Base-by-base conservation (phyloP, 2,329 filamentous ascomycete species). In the Colletotrichum viniferum region DNA sequence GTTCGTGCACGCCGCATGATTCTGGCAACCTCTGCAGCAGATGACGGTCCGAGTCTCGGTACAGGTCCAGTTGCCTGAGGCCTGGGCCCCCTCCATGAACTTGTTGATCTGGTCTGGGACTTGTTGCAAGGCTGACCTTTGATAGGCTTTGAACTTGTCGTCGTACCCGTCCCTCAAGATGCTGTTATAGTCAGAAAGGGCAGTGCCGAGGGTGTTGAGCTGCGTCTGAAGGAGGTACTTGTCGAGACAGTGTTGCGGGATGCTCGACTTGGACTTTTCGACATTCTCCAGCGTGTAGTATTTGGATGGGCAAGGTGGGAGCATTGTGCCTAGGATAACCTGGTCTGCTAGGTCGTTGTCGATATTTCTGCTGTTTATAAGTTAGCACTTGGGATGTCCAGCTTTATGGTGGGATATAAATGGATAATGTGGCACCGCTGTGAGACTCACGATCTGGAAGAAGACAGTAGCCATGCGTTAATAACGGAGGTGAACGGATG, bases 381-480 rank as follows among this genome's bases (percentile, higher is more conserved):
- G 60, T 63, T 63, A 38, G 60, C 60, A 63, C 60, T 63, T 63
- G 60, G 60, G 30, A 63, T 63, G 60, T 63, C 60, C 30, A 30
- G 30, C 60, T 63, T 38, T 30, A 63, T 63, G 60, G 60, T 21
- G 60, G 30, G 60, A 63, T 30, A 63, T 30, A 36, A 63, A 38
- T 63, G 60, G 30, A 38, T n/a, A 63, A 36, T 63, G 30, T 63
- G 60, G 60, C 60, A 30, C 60, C 60, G 60, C 30, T 63, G 60
- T 63, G 60, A 63, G 52, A 75, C 73, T 16, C 48, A 71, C 73
- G 70, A 13, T 38, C 73, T 69, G 16, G 69, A 52, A 14, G 69
- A 69, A 52, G 73, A 71, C 28, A 36, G 63, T 21, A 76, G 74
- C 74, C 74, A 76, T 32, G 74, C 64, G 38, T 73, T 73, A 7